Conservation (phyloP, 768 basidiomycete genomes). For the Agaricus subrufescens region DNA sequence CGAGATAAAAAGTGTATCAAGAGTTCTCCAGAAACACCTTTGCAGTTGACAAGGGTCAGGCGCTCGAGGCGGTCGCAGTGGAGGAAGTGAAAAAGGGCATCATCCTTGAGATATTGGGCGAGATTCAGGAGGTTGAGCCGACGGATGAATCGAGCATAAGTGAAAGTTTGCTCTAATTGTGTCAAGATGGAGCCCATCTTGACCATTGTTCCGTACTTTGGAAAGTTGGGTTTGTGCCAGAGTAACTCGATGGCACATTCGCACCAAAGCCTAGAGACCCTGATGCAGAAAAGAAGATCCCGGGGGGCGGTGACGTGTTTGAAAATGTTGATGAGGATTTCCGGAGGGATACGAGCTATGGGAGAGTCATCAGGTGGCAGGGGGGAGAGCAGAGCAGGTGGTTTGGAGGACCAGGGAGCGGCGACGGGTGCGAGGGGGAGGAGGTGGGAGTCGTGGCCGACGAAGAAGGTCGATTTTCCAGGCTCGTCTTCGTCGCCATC, state of each 20-base stretch:
- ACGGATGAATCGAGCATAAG: slow-evolving; percentile 83
- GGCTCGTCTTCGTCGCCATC: slow-evolving; percentile 59
- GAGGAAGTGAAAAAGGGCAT: slow-evolving; percentile 64
- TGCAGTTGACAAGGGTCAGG: slow-evolving; percentile 81
- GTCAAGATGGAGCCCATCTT: slow-evolving; percentile 74
- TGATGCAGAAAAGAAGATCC: slow-evolving; percentile 71
- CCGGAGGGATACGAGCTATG: slow-evolving; percentile 75
- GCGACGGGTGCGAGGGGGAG: slow-evolving; percentile 45
- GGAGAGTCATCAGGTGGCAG: slow-evolving; percentile 39
- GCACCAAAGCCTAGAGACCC: slow-evolving; percentile 91
- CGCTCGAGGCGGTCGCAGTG: slow-evolving; percentile 82
- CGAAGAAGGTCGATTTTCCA: slow-evolving; percentile 48
- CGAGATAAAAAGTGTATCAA: slow-evolving; percentile 61
- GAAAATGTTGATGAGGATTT: slow-evolving; percentile 90
- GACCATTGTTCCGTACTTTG: slow-evolving; percentile 62
- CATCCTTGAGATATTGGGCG: slow-evolving; percentile 64
- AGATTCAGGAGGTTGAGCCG: slow-evolving; percentile 86
- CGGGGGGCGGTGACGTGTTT: slow-evolving; percentile 71
- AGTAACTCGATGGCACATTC: slow-evolving; percentile 92
- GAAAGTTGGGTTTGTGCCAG: slow-evolving; percentile 87
- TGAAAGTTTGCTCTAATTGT: slow-evolving; percentile 67
- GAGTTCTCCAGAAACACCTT: slow-evolving; percentile 55
- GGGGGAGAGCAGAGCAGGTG: slow-evolving; percentile 14
- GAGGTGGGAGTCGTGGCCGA: slow-evolving; percentile 36
- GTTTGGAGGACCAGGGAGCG: slow-evolving; percentile 60